Evolutionary conservation across 148 eudicot species (phyloP).

Genomic region (Salicornia ramosissima): DNA sequence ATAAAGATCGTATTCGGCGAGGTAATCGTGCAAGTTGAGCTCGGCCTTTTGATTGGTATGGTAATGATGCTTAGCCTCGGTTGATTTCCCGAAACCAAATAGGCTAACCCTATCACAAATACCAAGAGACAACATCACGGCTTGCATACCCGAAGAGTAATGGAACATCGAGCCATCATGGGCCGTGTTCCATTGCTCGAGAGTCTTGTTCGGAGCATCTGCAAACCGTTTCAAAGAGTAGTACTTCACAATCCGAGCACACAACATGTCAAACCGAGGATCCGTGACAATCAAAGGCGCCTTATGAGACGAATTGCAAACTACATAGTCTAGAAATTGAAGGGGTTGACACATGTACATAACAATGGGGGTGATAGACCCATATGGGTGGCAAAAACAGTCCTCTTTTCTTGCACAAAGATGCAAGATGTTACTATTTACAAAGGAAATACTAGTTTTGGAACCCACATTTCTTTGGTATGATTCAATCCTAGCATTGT

Average conservation of each 20-base stretch:
- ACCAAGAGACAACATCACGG: constrained; percentile 74
- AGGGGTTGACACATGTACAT: constrained; percentile 86
- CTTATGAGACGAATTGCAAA: constrained; percentile 65
- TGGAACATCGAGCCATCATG: constrained; percentile 78
- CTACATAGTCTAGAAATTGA: constrained; percentile 72
- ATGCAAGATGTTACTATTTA: constrained; percentile 84
- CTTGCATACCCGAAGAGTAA: constrained; percentile 96
- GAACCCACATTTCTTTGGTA: constrained; percentile 55
- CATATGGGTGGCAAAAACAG: constrained; percentile 88
- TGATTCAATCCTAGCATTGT: constrained; percentile 55
- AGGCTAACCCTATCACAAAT: constrained; percentile 71
- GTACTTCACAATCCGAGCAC: constrained; percentile 73
- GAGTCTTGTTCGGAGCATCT: constrained; percentile 35
- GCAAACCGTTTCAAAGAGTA: constrained; percentile 70
- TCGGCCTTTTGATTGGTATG: constrained; percentile 84
- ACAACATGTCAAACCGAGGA: constrained; percentile 58
- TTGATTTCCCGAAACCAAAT: constrained; percentile 79
- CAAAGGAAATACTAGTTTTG: constrained; percentile 67
- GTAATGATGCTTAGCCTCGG: constrained; percentile 68
- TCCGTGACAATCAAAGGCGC: constrained; percentile 66
- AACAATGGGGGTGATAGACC: constrained; percentile 49
- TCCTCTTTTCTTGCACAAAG: constrained; percentile 57
- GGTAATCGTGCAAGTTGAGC: constrained; percentile 69
- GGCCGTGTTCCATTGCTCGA: constrained; percentile 54
- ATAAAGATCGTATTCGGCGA: constrained; percentile 81